Base-by-base conservation (phyloP, 257 asterid genomes). In the Rhazya stricta region DNA sequence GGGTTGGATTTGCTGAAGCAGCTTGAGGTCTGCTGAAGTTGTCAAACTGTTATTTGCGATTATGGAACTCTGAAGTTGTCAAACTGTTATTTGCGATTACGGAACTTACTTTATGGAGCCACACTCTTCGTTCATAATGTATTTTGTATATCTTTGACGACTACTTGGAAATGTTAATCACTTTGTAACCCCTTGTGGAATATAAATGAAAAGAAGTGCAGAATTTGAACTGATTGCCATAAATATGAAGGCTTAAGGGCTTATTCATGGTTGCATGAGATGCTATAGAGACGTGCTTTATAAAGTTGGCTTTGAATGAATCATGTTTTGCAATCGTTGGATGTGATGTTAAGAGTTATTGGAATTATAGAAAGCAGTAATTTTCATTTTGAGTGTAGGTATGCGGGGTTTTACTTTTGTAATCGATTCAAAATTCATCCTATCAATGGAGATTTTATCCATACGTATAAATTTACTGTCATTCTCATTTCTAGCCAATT, bases 1-100 rank as follows among this genome's bases (percentile, higher is more conserved):
- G 80, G 80, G 89, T 91, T 67, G 97, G 95, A n/a, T 91, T 90
- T 58, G 93, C 97, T 19, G 90, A 88, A 82, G 92, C 94, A 76
- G 90, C 96, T 70, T 91, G 81, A 85, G 21, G 16, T 43, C 73
- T 25, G 45, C 60, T 15, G 46, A 21, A 21, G 11, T 4, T 43
- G 27, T 48, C 13, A 9, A 70, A 57, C 72, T 16, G 51, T 23
- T 21, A 32, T 5, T 18, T 1, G 61, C n/a, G 48, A 76, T 32
- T 50, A 23, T n/a, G 65, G 46, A 41, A 54, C 69, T 60, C 60
- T 15, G 46, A 21, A 21, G 11, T 4, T 43, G 27, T 48, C 13
- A 9, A 70, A 57, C 72, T 16, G 51, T 23, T 21, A 32, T 5
- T 18, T 1, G 61, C n/a, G 48, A 76, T 32, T 50, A 23, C 15